Evolutionary conservation across 768 basidiomycete genomes (phyloP), one percentile per base, ranked within the genome.

Genomic region (Xerocomellus dryophilus): DNA sequence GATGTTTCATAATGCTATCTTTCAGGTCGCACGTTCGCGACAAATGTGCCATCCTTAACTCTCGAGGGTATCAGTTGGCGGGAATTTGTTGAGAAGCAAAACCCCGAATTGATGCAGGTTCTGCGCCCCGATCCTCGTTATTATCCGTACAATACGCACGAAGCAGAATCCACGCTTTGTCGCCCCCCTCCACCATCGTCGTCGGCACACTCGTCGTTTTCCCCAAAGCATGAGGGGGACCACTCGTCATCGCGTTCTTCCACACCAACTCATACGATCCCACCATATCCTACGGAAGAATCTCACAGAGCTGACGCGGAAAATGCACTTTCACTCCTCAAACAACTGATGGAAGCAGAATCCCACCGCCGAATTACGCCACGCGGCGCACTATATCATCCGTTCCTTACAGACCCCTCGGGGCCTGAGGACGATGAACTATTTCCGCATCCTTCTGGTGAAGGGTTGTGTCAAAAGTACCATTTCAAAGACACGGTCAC

Each of bases 11-110:
- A 54, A 59, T 40, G 5, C 20, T 51, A 27, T 46, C 34, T 41
- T 51, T 21, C 58, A 98, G 96, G 90, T 67, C 89, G 97, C 27
- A 87, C 86, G 3, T 90, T 98, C 60, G 75, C 86, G 10, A 89
- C 91, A n/a, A 99, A 98, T 63, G 79, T 99, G 0, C 93, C 95
- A 5, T 80, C 85, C 15, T 73, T 97, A 15, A 78, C 83, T 7
- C 71, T 76, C 46, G 78, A 86, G 1, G 88, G 88, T 27, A 79
- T 81, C 10, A 68, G 83, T 39, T 90, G 96, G 84, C 74, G 75
- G 31, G 79, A 84, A 18, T 85, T 98, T 56, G 85, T 96, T 47
- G 80, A 84, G 63, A 78, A 72, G 44, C 83, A 89, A 53, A 96
- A 97, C 61, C 93, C 92, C 6, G 75, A 79, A 20, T 69, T 90